These are phyloP conservation scores for Colletotrichum sp. DNA, from an alignment of 2,329 filamentous ascomycete genomes.

Conservation along the genomic window DNA sequence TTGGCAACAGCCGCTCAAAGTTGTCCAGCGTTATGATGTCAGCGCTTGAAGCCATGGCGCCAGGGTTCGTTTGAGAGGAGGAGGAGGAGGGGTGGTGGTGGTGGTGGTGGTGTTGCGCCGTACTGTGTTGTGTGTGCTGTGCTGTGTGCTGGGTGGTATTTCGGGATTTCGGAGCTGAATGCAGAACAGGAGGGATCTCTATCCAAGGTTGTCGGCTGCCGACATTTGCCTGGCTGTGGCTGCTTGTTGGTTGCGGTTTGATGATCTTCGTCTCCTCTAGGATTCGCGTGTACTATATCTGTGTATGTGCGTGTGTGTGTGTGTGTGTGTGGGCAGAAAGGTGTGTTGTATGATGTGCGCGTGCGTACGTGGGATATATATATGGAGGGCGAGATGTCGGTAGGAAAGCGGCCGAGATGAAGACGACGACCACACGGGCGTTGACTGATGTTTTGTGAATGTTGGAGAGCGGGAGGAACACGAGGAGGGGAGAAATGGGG, in stretches of 20 bases:
- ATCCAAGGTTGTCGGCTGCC: constrained; percentile 5
- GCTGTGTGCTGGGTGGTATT: not conserved
- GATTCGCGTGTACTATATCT: not conserved
- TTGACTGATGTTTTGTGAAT: not conserved
- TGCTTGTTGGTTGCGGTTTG: not conserved
- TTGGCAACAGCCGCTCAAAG: constrained; percentile 50
- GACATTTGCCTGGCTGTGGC: not conserved
- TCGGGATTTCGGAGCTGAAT: not conserved
- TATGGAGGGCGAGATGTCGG: not conserved
- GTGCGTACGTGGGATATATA: not conserved
- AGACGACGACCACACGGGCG: not conserved
- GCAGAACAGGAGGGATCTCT: not conserved
- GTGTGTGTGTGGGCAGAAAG: not conserved
- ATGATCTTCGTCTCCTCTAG: not conserved
- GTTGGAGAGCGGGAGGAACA: not conserved
- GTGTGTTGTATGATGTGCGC: not conserved
- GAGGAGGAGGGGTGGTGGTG: not conserved
- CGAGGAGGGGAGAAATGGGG: not conserved
- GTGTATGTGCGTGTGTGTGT: not conserved
- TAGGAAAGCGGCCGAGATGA: not conserved
- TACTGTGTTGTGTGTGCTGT: not conserved
- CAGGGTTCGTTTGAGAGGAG: not conserved
- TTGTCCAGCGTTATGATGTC: constrained; percentile 58
- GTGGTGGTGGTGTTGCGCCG: not conserved
- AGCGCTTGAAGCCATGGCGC: constrained; percentile 26